These are phyloP conservation scores for Marchantia paleacea DNA, from an alignment of 225 moss, liverwort and hornwort genomes.

Conservation along the genomic window DNA sequence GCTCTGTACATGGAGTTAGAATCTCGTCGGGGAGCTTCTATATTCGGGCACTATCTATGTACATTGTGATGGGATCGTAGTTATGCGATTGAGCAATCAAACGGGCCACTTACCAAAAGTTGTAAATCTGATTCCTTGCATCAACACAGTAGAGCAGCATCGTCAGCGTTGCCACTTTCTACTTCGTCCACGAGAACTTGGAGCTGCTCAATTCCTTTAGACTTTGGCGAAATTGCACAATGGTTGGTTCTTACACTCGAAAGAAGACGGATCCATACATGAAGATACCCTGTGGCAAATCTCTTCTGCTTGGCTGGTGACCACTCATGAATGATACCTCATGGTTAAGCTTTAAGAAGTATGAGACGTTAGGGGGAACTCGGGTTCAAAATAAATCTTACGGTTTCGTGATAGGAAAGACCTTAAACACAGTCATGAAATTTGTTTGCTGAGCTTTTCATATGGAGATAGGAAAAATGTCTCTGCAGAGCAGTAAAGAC, in stretches of 20 bases:
- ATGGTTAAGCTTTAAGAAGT: neutral
- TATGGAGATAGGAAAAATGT: slow-evolving; percentile 16
- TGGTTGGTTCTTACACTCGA: neutral
- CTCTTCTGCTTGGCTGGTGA: neutral
- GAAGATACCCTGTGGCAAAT: neutral
- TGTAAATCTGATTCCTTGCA: neutral
- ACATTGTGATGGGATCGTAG: neutral
- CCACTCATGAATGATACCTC: neutral
- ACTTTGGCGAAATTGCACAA: slow-evolving; percentile 3
- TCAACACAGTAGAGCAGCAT: neutral
- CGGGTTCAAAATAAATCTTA: slow-evolving; percentile 2
- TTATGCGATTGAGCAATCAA: neutral
- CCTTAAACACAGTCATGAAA: slow-evolving; percentile 8
- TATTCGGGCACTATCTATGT: neutral
- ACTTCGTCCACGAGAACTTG: neutral
- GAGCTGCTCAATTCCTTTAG: slow-evolving; percentile 1
- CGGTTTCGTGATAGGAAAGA: neutral
- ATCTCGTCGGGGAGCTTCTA: neutral
- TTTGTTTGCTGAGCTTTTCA: slow-evolving; percentile 10
- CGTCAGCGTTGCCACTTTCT: neutral
- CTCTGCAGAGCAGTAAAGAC: slow-evolving; percentile 21
- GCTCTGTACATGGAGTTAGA: neutral
- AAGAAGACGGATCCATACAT: neutral
- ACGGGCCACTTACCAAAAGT: neutral
- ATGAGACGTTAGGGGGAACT: neutral